A percentile compares a stretch with the other conserved stretches of the same genome.
Evolutionary conservation across 2,329 filamentous ascomycete genomes (phyloP).

Genomic region (Samsoniella hepiali): DNA sequence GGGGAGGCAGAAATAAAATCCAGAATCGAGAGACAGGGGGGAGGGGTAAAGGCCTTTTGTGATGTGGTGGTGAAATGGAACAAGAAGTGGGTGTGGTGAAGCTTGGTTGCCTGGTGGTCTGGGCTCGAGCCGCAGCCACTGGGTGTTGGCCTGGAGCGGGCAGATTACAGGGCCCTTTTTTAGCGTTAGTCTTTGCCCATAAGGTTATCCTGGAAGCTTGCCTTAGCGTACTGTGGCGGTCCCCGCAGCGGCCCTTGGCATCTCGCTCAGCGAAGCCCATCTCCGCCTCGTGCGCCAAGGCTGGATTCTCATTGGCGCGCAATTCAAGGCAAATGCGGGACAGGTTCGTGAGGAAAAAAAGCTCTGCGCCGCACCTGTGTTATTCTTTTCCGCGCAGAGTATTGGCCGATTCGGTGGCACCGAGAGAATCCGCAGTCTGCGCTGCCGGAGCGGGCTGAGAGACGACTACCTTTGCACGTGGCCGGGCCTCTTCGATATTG

Average conservation of each 20-base stretch:
- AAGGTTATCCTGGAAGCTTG: slow-evolving; percentile 15
- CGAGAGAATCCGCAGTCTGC: neutral
- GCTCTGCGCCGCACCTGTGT: neutral
- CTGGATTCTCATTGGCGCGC: slow-evolving; percentile 3
- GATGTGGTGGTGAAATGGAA: neutral
- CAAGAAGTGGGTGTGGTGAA: neutral
- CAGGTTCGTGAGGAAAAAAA: neutral
- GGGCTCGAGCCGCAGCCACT: neutral
- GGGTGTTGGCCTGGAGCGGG: neutral
- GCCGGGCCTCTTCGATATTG: too few relatives aligned
- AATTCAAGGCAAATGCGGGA: neutral
- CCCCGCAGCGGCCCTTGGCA: slow-evolving; percentile 11
- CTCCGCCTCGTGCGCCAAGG: slow-evolving; percentile 13
- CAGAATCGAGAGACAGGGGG: neutral
- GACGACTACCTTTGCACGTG: neutral
- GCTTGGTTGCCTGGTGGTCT: neutral
- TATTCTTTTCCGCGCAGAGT: neutral
- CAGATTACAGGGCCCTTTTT: slow-evolving; percentile 1
- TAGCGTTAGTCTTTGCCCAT: neutral
- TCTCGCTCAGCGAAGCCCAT: neutral
- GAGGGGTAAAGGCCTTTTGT: neutral
- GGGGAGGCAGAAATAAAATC: neutral
- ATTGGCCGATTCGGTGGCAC: neutral
- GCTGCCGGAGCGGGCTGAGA: neutral
- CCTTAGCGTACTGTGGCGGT: slow-evolving; percentile 8